These are phyloP conservation scores for Pyricularia pennisetigena DNA, from an alignment of 2,329 filamentous ascomycete genomes.

Conservation along the genomic window DNA sequence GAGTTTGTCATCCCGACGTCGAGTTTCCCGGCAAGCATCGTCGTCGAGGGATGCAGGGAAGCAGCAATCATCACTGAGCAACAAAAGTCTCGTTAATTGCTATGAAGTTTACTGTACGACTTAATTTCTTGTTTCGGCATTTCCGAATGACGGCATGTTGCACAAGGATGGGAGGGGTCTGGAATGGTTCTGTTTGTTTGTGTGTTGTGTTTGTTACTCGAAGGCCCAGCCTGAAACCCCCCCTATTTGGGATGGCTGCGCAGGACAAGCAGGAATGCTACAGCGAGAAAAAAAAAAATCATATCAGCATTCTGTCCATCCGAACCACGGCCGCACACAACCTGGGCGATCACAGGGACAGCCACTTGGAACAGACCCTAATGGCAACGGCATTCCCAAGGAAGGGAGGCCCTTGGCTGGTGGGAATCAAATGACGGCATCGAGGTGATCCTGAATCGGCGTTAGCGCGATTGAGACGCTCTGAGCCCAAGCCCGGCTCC, in stretches of 20 bases:
- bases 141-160: neutral
- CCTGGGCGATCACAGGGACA: neutral
- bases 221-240: neutral
- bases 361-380: neutral
- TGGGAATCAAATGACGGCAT: neutral
- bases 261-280: neutral
- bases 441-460: neutral
- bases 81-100: neutral
- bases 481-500: neutral
- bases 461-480: neutral
- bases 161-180: neutral
- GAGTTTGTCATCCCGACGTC: conserved; percentile 85
- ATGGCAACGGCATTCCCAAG: neutral
- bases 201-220: neutral
- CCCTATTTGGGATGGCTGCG: neutral
- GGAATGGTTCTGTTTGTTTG: neutral
- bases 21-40: conserved; percentile 62
- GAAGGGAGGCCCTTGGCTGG: neutral
- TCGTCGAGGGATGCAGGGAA: conserved; percentile 20
- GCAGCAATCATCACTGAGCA: neutral
- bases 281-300: neutral
- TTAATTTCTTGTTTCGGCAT: neutral
- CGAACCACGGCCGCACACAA: neutral
- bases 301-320: neutral
- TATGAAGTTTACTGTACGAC: neutral